Conservation (phyloP, 805 yeast species). For the Candida stauntonica region DNA sequence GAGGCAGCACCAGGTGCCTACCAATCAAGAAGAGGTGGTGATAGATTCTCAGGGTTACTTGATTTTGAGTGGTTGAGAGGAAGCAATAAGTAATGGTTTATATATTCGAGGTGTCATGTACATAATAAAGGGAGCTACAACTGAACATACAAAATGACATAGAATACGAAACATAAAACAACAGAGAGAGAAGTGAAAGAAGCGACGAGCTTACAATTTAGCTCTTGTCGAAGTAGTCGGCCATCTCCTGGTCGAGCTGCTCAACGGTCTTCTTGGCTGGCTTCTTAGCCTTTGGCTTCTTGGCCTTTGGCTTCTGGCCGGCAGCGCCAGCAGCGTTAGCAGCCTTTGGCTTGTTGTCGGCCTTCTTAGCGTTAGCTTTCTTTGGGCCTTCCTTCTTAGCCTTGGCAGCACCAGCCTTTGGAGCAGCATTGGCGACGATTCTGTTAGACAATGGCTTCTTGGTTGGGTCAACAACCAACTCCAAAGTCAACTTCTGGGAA, state of each 20-base stretch:
- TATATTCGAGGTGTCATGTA: not conserved
- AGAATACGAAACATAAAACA: not conserved
- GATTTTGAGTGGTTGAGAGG: conserved; percentile 24
- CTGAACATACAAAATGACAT: not conserved
- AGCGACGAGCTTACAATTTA: conserved; percentile 23
- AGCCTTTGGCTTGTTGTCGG: conserved; percentile 12
- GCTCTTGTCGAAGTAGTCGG: conserved; percentile 75
- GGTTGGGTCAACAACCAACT: conserved; percentile 81
- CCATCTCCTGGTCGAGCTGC: conserved; percentile 97
- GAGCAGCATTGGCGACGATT: conserved; percentile 48
- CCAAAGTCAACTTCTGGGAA: conserved; percentile 66
- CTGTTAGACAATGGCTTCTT: conserved; percentile 72
- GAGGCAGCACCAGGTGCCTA: conserved; percentile 68
- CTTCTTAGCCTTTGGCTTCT: conserved; percentile 31
- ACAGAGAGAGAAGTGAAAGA: conserved; percentile 1
- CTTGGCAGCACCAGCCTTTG: conserved; percentile 4
- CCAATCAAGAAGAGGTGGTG: conserved; percentile 54
- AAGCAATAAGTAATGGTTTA: conserved; percentile 4
- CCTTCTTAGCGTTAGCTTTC: conserved; percentile 14
- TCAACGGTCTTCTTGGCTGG: conserved; percentile 74
- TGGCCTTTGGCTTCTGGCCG: conserved; percentile 9
- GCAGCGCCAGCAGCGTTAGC: conserved; percentile 11
- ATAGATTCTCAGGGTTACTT: conserved; percentile 31
- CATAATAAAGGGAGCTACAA: not conserved
- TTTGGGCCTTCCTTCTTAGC: conserved; percentile 20